Conservation (phyloP, 2,329 filamentous ascomycete genomes). For the Trichoderma hamatum region DNA sequence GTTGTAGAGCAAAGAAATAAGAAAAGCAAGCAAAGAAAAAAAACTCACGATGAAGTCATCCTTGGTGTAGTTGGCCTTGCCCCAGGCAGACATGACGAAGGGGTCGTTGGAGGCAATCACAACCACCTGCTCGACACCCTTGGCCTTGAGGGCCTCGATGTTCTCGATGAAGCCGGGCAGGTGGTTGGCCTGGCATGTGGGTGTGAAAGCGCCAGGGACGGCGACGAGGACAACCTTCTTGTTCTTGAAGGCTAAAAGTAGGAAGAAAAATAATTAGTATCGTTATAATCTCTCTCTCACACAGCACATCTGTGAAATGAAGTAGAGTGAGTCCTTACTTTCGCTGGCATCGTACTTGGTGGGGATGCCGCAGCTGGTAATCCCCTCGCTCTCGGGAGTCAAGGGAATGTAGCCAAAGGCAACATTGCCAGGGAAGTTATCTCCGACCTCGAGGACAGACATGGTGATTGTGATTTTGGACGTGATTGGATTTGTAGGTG, state of each 20-base stretch:
- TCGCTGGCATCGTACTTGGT: conserved; percentile 79
- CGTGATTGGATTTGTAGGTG: not conserved
- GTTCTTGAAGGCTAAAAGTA: conserved; percentile 52
- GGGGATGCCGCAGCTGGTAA: conserved; percentile 78
- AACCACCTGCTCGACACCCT: conserved; percentile 81
- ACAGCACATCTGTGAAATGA: not conserved
- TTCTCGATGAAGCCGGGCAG: conserved; percentile 79
- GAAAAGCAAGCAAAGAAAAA: not conserved
- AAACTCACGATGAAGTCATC: conserved; percentile 63
- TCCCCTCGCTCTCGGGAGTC: conserved; percentile 65
- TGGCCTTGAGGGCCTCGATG: conserved; percentile 69
- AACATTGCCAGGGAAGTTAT: conserved; percentile 79
- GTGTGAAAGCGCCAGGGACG: conserved; percentile 77
- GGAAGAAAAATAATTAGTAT: not conserved
- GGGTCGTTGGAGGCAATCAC: conserved; percentile 84
- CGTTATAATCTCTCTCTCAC: not conserved
- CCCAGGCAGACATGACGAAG: conserved; percentile 87
- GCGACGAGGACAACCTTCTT: conserved; percentile 61
- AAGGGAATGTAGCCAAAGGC: conserved; percentile 85
- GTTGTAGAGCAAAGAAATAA: not conserved
- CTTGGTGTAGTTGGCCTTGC: conserved; percentile 80
- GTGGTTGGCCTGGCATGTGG: conserved; percentile 80
- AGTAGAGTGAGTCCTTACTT: conserved; percentile 46
- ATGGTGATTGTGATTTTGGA: conserved; percentile 37
- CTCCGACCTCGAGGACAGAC: conserved; percentile 75